Percentiles rank a stretch among this genome's conserved stretches.
Evolutionary conservation across 2,329 filamentous ascomycete species (phyloP).

Genomic region (Fusarium musae): DNA sequence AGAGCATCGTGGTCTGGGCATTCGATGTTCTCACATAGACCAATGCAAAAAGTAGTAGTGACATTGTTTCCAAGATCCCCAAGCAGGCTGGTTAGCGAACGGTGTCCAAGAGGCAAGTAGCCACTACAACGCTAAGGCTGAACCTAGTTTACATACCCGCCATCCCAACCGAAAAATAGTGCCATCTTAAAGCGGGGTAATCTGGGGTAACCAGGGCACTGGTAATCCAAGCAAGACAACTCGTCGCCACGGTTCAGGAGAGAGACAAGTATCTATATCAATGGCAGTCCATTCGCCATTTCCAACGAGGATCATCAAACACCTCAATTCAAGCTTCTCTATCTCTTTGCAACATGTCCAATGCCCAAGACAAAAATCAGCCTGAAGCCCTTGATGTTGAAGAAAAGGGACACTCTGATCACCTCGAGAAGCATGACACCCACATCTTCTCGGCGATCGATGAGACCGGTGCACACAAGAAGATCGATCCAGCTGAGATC

Average conservation of each 20-base stretch:
- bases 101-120: background rate
- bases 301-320: background rate
- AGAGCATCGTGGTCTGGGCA: background rate
- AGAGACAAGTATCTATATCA: conserved; percentile 2
- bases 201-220: conserved; percentile 13
- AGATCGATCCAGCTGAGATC: conserved; percentile 34
- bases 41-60: background rate
- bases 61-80: background rate
- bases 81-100: too few relatives aligned
- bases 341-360: background rate
- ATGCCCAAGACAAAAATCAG: background rate
- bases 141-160: background rate
- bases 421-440: conserved; percentile 18
- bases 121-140: background rate
- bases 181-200: conserved; percentile 19
- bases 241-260: background rate
- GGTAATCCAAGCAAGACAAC: background rate
- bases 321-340: background rate
- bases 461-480: conserved; percentile 30
- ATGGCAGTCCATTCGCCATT: background rate
- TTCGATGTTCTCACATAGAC: rapidly evolving
- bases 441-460: conserved; percentile 13
- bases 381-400: conserved; percentile 1
- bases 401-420: conserved; percentile 19
- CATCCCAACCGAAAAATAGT: background rate